These are phyloP conservation scores for Coleophoma crateriformis DNA, from an alignment of 2,329 filamentous ascomycete genomes.

Conservation along the genomic window DNA sequence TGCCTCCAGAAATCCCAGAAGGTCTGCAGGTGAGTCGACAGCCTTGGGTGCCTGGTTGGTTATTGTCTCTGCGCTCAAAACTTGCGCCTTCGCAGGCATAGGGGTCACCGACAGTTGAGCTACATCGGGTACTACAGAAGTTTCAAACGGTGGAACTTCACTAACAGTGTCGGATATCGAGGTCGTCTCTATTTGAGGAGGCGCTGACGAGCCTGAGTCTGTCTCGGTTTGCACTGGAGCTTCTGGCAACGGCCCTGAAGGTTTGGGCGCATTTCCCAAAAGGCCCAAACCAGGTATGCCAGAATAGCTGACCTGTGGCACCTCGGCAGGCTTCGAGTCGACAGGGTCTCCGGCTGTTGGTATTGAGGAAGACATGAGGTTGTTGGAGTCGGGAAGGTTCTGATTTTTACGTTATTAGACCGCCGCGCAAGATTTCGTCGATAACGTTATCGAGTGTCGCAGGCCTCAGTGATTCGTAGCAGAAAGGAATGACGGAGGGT, in stretches of 20 bases:
- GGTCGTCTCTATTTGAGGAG: neutral
- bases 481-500: neutral
- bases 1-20: slow-evolving; percentile 1
- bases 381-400: too few species aligned
- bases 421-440: neutral
- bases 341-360: too few species aligned
- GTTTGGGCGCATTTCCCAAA: slow-evolving; percentile 1
- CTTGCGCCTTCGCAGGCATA: too few species aligned
- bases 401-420: neutral
- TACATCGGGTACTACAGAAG: too few species aligned
- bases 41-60: neutral
- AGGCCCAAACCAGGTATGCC: slow-evolving; percentile 7
- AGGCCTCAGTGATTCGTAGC: neutral
- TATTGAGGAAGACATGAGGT: too few species aligned
- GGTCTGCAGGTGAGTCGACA: neutral
- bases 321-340: too few species aligned
- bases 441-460: neutral
- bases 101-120: too few species aligned
- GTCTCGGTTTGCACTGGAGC: neutral
- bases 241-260: neutral
- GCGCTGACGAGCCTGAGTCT: neutral
- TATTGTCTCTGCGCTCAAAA: too few species aligned
- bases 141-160: too few species aligned
- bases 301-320: neutral
- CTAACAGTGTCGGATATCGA: too few species aligned